A percentile compares a stretch with the other conserved stretches of the same genome.
These are phyloP conservation scores for Huntiella abstrusa DNA, from an alignment of 2,329 filamentous ascomycete species.

Conservation along the genomic window DNA sequence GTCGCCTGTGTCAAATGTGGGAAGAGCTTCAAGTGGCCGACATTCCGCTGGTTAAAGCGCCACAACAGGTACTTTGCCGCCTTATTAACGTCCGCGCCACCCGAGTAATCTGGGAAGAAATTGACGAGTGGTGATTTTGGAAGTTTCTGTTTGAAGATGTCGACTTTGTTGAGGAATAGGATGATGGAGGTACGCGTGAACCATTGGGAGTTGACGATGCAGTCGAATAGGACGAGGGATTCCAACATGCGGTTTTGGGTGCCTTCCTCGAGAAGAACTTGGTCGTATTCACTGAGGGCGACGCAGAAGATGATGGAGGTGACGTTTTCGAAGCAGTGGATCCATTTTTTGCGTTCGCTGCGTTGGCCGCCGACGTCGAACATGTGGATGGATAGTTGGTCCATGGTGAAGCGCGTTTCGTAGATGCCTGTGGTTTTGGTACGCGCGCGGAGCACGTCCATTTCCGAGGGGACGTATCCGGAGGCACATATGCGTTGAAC, in stretches of 20 bases:
- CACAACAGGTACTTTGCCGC: slow-evolving; percentile 94
- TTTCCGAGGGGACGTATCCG: slow-evolving; percentile 82
- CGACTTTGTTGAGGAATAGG: slow-evolving; percentile 95
- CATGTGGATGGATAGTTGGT: slow-evolving; percentile 98
- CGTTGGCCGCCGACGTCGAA: slow-evolving; percentile 95
- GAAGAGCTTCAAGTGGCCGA: slow-evolving; percentile 88
- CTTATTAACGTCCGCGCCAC: slow-evolving; percentile 93
- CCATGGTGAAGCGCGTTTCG: slow-evolving; percentile 97
- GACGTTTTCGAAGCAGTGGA: slow-evolving; percentile 98
- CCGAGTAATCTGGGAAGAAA: slow-evolving; percentile 96
- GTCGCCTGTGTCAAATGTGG: slow-evolving; percentile 97
- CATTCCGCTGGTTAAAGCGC: slow-evolving; percentile 97
- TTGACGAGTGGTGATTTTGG: slow-evolving; percentile 74
- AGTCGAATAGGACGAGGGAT: slow-evolving; percentile 87
- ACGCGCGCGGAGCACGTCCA: slow-evolving; percentile 84
- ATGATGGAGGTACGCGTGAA: slow-evolving; percentile 99
- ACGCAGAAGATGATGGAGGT: slow-evolving; percentile 99
- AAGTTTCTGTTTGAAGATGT: slow-evolving; percentile 92
- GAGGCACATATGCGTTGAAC: slow-evolving; percentile 64
- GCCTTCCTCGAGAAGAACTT: slow-evolving; percentile 88
- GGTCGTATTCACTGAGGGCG: slow-evolving; percentile 93
- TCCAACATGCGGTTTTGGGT: slow-evolving; percentile 99
- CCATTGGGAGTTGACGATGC: slow-evolving; percentile 96
- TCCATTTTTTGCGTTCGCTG: slow-evolving; percentile 99
- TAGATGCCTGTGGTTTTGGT: slow-evolving; percentile 99